A percentile compares a stretch with the other conserved stretches of the same genome.
phyloP scores from a whole-genome alignment of 352 stramenopile genomes.

The Phytophthora europaea region DNA sequence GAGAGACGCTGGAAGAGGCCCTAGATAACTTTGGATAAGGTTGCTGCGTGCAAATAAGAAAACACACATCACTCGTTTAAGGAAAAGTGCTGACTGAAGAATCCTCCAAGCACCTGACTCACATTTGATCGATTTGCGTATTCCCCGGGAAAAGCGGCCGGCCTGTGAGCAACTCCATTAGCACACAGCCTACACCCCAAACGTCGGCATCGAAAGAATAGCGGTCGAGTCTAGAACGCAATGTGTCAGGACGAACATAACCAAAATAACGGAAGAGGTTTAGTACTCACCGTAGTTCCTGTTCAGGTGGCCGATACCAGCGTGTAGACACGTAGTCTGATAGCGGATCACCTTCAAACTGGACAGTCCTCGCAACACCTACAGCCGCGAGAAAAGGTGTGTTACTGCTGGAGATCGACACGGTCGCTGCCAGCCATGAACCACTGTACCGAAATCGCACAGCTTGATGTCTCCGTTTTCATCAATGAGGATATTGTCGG shows the following conservation, averaged over 20 bases:
- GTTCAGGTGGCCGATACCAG: constrained; percentile 86
- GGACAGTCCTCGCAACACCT: constrained; percentile 78
- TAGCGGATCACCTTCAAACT: constrained; percentile 82
- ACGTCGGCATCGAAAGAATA: constrained; percentile 89
- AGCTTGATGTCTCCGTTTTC: constrained; percentile 76
- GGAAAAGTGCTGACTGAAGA: neutral
- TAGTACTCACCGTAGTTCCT: constrained; percentile 69
- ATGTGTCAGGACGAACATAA: neutral
- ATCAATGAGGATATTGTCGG: constrained; percentile 87
- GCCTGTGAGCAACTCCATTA: constrained; percentile 82
- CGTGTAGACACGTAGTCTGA: constrained; percentile 85
- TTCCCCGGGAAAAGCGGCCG: constrained; percentile 79
- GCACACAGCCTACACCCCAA: constrained; percentile 84
- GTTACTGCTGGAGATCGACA: neutral
- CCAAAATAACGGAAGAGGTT: neutral
- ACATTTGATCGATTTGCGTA: constrained; percentile 88
- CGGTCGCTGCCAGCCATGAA: neutral
- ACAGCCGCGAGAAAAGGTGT: neutral
- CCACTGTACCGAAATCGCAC: constrained; percentile 74
- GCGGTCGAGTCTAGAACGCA: constrained; percentile 58
- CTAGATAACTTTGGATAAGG: constrained; percentile 77
- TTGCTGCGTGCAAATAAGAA: constrained; percentile 47
- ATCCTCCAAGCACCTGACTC: constrained; percentile 4
- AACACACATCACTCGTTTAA: neutral
- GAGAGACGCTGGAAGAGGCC: constrained; percentile 58